Evolutionary conservation across 805 yeast species (phyloP), one percentile per base, ranked within the genome.

Genomic region (Metschnikowia dekortorum): DNA sequence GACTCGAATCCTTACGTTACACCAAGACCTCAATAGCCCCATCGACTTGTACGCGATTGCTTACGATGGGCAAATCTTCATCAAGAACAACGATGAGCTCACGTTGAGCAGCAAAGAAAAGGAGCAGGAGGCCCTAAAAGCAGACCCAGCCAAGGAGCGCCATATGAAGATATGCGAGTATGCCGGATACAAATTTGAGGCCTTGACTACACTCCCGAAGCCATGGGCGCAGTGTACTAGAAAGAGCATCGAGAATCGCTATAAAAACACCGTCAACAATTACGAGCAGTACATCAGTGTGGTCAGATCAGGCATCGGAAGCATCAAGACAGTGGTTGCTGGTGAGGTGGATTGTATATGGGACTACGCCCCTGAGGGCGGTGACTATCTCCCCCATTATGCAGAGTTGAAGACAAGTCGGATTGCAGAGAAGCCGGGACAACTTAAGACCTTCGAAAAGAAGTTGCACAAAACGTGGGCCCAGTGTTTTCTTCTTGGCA

Each of bases 281-380:
- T 82, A 82, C 44, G 89, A 84, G 59, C 96, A 92, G 67, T 90
- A 82, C 62, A 73, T 85, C 42, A 78, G 89, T 0, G 85, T 92
- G n/a, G 91, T 91, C 6, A 78, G 80, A 58, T 85, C 97, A 0
- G 95, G 96, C 2, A 82, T 92, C 13, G 97, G 96, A 8, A 78
- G 76, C 42, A 77, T 82, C 16, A 80, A 79, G 54, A 67, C 89
- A 40, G 65, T 88, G 6, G 66, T 90, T 41, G 96, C 90, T 0
- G 97, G 96, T 1, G 98, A 94, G 69, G 88, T 92, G 18, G 98
- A 92, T 67, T 86, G 97, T 64, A 85, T 86, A 9, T 86, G 84
- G 78, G 97, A 90, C 64, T 89, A 81, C 79, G 83, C 55, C 89
- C 91, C 2, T 30, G 54, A 57, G 30, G 62, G 61, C 44, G 60